Evolutionary conservation across 176 grass and related monocot genomes (phyloP).

Genomic region (Carex kokanica): DNA sequence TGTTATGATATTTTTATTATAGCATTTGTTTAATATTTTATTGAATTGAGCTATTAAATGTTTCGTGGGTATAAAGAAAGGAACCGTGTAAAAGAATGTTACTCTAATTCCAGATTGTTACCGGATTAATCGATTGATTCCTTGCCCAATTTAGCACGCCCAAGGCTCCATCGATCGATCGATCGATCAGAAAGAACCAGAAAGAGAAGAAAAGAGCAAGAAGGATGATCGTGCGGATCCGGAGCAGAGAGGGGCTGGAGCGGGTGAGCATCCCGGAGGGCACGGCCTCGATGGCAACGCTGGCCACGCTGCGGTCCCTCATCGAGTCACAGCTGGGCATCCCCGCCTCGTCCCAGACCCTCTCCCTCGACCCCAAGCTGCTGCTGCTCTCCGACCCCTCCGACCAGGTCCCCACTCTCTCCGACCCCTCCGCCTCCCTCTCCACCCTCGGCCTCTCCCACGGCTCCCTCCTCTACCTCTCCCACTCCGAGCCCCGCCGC

Average conservation of each 20-base stretch:
- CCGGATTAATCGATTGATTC: too few species aligned
- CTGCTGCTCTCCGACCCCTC: slow-evolving; percentile 30
- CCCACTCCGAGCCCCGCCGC: slow-evolving; percentile 30
- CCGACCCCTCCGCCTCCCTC: slow-evolving; percentile 32
- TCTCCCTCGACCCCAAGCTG: slow-evolving; percentile 64
- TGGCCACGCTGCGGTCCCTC: slow-evolving; percentile 53
- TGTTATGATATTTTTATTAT: too few species aligned
- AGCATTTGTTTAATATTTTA: too few species aligned
- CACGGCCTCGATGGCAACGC: slow-evolving; percentile 32
- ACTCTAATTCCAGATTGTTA: too few species aligned
- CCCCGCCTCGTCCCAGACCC: slow-evolving; percentile 40
- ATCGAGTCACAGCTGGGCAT: slow-evolving; percentile 59
- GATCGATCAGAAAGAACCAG: too few species aligned
- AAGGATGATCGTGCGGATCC: slow-evolving; percentile 61
- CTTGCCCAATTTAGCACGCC: too few species aligned
- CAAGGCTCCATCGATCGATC: too few species aligned
- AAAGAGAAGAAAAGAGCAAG: not conserved
- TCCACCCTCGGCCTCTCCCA: slow-evolving; percentile 56
- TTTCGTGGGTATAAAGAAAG: too few species aligned
- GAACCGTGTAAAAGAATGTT: too few species aligned
- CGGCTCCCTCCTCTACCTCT: slow-evolving; percentile 66
- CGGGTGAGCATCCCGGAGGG: slow-evolving; percentile 52
- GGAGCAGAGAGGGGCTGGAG: slow-evolving; percentile 75
- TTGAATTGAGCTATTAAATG: too few species aligned
- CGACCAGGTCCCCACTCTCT: not conserved